Conservation (phyloP, 2,329 filamentous ascomycete genomes). For the Remersonia thermophila region DNA sequence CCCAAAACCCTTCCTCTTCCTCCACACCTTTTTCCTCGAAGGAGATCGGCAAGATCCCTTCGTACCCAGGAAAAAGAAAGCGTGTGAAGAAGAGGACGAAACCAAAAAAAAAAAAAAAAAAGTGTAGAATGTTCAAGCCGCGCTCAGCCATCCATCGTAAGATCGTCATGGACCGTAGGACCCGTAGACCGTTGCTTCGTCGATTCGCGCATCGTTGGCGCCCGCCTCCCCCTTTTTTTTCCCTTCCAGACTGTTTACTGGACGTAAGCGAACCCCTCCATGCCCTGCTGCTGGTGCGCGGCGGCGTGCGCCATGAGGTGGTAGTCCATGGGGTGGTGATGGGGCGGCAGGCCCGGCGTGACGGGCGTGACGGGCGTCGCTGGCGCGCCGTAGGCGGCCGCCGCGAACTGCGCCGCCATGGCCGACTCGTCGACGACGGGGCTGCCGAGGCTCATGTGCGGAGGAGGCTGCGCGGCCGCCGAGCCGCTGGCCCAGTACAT, state of each 20-base stretch:
- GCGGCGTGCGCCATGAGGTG: constrained; percentile 24
- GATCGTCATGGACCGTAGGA: too few relatives aligned
- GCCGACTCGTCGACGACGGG: constrained; percentile 7
- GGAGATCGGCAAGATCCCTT: too few relatives aligned
- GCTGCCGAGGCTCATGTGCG: constrained; percentile 5
- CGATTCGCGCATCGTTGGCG: too few relatives aligned
- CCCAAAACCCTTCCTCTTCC: too few relatives aligned
- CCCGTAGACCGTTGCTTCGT: too few relatives aligned
- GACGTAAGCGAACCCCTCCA: constrained; percentile 32
- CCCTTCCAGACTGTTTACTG: constrained; percentile 21
- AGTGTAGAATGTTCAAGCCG: too few relatives aligned
- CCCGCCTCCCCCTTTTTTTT: too few relatives aligned
- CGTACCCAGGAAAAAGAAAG: too few relatives aligned
- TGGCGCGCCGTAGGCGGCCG: constrained; percentile 9
- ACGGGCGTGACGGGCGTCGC: constrained; percentile 7
- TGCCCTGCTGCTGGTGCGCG: constrained; percentile 12
- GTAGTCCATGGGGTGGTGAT: constrained; percentile 23
- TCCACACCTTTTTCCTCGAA: too few relatives aligned
- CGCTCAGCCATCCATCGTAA: too few relatives aligned
- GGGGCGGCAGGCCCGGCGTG: neutral
- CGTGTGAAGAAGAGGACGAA: too few relatives aligned
- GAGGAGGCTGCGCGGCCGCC: neutral
- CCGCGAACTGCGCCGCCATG: constrained; percentile 11
- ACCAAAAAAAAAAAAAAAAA: too few relatives aligned
- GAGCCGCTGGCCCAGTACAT: constrained; percentile 36